Conservation (phyloP, 257 asterid genomes). For the Nicotiana tomentosiformis region DNA sequence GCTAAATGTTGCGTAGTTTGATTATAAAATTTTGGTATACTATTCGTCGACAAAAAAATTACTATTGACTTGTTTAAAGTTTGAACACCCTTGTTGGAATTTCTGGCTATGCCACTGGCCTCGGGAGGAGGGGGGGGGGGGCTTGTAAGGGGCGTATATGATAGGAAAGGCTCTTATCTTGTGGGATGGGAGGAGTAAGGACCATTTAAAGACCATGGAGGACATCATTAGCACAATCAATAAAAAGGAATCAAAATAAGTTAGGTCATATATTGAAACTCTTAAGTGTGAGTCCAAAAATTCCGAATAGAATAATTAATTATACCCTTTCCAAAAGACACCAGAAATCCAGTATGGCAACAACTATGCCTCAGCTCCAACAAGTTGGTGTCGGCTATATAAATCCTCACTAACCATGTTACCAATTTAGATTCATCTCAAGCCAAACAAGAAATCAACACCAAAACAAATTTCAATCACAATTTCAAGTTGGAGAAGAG, state of each 20-base stretch:
- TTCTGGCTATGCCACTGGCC: too few species aligned
- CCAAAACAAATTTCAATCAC: neutral
- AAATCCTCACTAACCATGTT: too few species aligned
- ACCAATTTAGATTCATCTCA: too few species aligned
- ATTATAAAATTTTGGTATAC: too few species aligned
- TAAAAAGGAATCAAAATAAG: neutral
- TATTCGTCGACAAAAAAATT: too few species aligned
- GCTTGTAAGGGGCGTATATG: neutral
- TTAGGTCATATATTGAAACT: neutral
- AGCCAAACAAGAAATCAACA: too few species aligned
- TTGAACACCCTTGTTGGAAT: too few species aligned
- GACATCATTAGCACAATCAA: neutral
- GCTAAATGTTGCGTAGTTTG: too few species aligned
- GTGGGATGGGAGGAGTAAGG: neutral
- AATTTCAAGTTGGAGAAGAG: neutral
- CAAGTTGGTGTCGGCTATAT: too few species aligned
- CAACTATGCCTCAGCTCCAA: too few species aligned
- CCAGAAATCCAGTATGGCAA: neutral
- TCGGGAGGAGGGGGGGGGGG: too few species aligned
- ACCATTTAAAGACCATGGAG: neutral
- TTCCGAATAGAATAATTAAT: neutral
- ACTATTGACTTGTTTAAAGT: too few species aligned
- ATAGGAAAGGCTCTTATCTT: neutral
- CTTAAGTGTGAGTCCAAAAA: neutral
- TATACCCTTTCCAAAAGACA: neutral